Percentiles rank a stretch among this genome's conserved stretches.
These are phyloP conservation scores for Microbotryum violaceum DNA, from an alignment of 1,284 basidiomycete species.

Conservation along the genomic window DNA sequence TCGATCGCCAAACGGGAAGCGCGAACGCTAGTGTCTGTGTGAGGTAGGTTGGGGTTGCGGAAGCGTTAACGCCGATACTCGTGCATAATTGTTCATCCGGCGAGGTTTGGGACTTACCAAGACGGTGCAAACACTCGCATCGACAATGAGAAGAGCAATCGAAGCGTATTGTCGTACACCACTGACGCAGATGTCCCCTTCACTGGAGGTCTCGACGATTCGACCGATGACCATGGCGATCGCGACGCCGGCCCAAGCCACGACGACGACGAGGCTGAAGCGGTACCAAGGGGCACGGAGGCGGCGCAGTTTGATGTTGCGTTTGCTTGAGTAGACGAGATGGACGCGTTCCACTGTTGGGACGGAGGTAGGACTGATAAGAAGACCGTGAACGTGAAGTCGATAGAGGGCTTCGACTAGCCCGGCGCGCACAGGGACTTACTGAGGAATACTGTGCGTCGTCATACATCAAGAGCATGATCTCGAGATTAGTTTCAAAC, in stretches of 20 bases:
- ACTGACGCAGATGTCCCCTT: slow-evolving; percentile 46
- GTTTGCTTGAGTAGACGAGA: slow-evolving; percentile 36
- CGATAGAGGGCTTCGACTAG: too few species aligned
- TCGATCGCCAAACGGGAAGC: slow-evolving; percentile 45
- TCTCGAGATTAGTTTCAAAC: too few species aligned
- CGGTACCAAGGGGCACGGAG: slow-evolving; percentile 43
- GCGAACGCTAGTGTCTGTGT: slow-evolving; percentile 48
- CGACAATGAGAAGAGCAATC: slow-evolving; percentile 41
- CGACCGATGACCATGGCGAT: slow-evolving; percentile 42
- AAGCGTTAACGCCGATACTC: too few species aligned
- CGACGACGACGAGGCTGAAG: slow-evolving; percentile 37
- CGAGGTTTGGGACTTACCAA: too few species aligned
- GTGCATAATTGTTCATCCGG: too few species aligned
- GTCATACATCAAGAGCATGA: too few species aligned
- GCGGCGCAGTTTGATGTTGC: not conserved
- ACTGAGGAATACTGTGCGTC: too few species aligned
- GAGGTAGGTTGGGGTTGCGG: slow-evolving; percentile 42
- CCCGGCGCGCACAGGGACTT: too few species aligned
- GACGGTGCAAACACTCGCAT: slow-evolving; percentile 33
- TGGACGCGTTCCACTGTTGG: slow-evolving; percentile 36
- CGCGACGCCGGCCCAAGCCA: slow-evolving; percentile 40
- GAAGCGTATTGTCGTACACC: slow-evolving; percentile 43
- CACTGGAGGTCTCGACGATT: slow-evolving; percentile 39
- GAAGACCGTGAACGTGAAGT: too few species aligned
- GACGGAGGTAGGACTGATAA: too few species aligned